These are phyloP conservation scores for Neurospora terricola DNA, from an alignment of 495 filamentous ascomycete genomes.

Conservation along the genomic window DNA sequence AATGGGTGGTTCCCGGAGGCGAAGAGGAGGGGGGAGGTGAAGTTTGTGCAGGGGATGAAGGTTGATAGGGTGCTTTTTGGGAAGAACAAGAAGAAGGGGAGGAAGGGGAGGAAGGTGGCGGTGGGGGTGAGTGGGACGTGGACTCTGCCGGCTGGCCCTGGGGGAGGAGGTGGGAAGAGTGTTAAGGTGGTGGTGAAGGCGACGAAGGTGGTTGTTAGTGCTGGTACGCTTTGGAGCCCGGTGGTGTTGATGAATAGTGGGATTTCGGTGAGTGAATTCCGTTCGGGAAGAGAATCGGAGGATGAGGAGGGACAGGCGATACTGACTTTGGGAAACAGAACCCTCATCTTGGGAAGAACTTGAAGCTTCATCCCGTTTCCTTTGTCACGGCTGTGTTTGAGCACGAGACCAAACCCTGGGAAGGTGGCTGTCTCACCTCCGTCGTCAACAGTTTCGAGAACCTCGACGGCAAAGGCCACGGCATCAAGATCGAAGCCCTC, in stretches of 20 bases:
- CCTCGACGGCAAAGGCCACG: constrained; percentile 71
- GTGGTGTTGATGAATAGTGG: constrained; percentile 68
- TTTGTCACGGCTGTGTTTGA: constrained; percentile 52
- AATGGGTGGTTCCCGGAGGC: constrained; percentile 74
- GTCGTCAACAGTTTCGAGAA: constrained; percentile 72
- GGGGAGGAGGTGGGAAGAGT: constrained; percentile 49
- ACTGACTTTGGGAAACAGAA: constrained; percentile 44
- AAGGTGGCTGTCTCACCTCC: constrained; percentile 60
- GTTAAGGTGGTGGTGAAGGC: constrained; percentile 61
- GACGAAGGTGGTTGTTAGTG: constrained; percentile 70
- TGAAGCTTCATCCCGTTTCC: constrained; percentile 69
- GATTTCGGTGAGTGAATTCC: constrained; percentile 29
- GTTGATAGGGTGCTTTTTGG: constrained; percentile 60
- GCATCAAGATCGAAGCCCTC: constrained; percentile 64
- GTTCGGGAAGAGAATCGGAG: background rate
- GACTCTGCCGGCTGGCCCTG: constrained; percentile 31
- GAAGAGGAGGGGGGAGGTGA: constrained; percentile 52
- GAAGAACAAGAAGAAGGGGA: constrained; percentile 27
- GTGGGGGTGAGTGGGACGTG: constrained; percentile 64
- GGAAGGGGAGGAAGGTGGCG: constrained; percentile 42
- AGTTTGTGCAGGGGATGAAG: constrained; percentile 70
- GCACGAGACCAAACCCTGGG: constrained; percentile 63
- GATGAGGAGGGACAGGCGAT: constrained; percentile 5
- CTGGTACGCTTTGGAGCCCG: constrained; percentile 65
- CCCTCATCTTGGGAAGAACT: constrained; percentile 68